Evolutionary conservation across 164 flowering plant species (phyloP).

Genomic region (Vitis amurensis): DNA sequence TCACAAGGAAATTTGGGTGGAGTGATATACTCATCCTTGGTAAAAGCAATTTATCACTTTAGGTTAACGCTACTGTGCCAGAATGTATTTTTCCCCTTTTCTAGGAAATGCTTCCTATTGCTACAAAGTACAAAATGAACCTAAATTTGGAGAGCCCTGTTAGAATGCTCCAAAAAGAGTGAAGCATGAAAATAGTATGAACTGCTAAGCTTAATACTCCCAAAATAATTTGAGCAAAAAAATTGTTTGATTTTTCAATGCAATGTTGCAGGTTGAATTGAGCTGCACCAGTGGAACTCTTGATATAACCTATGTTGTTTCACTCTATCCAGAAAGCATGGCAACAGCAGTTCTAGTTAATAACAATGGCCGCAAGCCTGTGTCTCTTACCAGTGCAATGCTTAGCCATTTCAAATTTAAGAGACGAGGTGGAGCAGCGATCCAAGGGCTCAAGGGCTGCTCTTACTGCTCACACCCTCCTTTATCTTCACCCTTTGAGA

Average conservation of each 20-base stretch:
- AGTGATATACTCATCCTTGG: too few relatives aligned
- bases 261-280: slow-evolving; percentile 66
- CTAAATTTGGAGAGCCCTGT: too few relatives aligned
- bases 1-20: too few relatives aligned
- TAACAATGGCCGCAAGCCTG: slow-evolving; percentile 71
- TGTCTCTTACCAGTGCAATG: slow-evolving; percentile 62
- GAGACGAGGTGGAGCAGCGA: slow-evolving; percentile 51
- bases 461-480: slow-evolving; percentile 75
- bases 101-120: too few relatives aligned
- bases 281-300: slow-evolving; percentile 62
- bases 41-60: too few relatives aligned
- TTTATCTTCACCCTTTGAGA: slow-evolving; percentile 60
- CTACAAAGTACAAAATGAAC: too few relatives aligned
- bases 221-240: not conserved
- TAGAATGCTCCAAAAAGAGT: not conserved
- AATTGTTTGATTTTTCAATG: not conserved
- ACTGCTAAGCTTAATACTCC: not conserved
- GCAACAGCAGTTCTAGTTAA: slow-evolving; percentile 80
- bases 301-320: slow-evolving; percentile 63
- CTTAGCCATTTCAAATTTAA: slow-evolving; percentile 67
- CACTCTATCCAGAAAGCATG: slow-evolving; percentile 74
- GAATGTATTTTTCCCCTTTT: too few relatives aligned
- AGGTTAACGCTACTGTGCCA: too few relatives aligned
- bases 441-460: slow-evolving; percentile 67
- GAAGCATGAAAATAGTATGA: not conserved